Conservation (phyloP, 208 protist genomes). For the Trypanosoma boissoni region DNA sequence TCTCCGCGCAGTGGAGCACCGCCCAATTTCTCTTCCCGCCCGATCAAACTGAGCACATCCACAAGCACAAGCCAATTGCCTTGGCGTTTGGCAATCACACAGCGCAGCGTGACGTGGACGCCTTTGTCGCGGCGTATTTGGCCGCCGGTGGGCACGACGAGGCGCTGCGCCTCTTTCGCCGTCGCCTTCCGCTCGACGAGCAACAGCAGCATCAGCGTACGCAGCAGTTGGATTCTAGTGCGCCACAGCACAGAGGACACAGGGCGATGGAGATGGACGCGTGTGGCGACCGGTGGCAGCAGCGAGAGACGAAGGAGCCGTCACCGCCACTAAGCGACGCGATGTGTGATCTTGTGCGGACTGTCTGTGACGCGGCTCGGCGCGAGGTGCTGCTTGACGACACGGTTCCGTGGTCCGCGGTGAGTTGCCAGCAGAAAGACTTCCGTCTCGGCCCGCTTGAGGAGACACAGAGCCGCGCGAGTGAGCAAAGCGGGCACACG, state of each 20-base stretch:
- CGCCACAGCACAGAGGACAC: conserved; percentile 14
- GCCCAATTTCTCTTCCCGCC: background rate
- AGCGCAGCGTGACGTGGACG: conserved; percentile 32
- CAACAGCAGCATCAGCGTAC: no score
- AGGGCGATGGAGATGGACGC: background rate
- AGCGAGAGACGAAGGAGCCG: background rate
- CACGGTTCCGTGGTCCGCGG: conserved; percentile 57
- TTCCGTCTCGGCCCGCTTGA: conserved; percentile 46
- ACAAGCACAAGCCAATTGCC: no score
- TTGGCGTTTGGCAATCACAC: no score
- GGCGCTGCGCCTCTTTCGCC: conserved; percentile 37
- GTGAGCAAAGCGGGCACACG: no score
- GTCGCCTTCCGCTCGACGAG: conserved; percentile 32
- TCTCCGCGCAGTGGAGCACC: background rate
- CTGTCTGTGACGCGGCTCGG: conserved; percentile 39
- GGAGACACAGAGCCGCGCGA: no score
- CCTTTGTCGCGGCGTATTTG: conserved; percentile 45
- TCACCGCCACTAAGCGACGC: conserved; percentile 19
- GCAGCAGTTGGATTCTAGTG: conserved; percentile 33
- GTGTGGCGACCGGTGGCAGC: background rate
- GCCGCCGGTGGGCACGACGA: conserved; percentile 30
- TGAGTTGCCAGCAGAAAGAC: conserved; percentile 35
- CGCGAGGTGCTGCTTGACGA: conserved; percentile 48
- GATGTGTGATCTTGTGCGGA: conserved; percentile 15
- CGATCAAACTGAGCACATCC: no score